phyloP scores from a whole-genome alignment of 805 yeast species.

The Myxozyma mucilagina region DNA sequence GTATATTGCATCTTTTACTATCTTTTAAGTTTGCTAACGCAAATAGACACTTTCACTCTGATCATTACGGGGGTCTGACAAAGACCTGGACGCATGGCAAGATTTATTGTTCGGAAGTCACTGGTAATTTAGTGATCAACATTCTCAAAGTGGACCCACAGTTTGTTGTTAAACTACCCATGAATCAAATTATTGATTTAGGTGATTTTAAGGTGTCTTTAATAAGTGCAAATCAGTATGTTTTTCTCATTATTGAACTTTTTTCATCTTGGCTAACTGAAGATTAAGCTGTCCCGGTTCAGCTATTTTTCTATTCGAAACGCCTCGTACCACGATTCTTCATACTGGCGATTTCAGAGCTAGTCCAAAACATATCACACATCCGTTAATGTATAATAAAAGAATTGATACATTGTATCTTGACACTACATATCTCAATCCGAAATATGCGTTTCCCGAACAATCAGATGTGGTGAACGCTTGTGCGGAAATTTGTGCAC shows the following conservation, averaged over 20 bases:
- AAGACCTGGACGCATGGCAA: constrained; percentile 73
- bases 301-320: constrained; percentile 69
- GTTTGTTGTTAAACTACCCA: constrained; percentile 45
- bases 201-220: constrained; percentile 57
- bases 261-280: background rate
- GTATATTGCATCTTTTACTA: constrained; percentile 6
- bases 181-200: constrained; percentile 46
- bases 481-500: constrained; percentile 55
- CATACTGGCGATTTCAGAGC: constrained; percentile 97
- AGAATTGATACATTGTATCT: constrained; percentile 66
- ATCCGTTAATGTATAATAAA: constrained; percentile 36
- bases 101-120: constrained; percentile 71
- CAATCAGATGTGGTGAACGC: constrained; percentile 67
- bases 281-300: constrained; percentile 79
- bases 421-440: constrained; percentile 87
- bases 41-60: constrained; percentile 76
- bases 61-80: constrained; percentile 86
- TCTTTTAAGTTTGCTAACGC: background rate
- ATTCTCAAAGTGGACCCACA: constrained; percentile 57
- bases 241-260: background rate
- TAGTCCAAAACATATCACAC: constrained; percentile 50
- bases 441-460: constrained; percentile 71
- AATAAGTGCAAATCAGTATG: constrained; percentile 76
- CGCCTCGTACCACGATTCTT: constrained; percentile 44
- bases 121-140: constrained; percentile 56